These are phyloP conservation scores for Tulasnella sp. DNA, from an alignment of 768 basidiomycete genomes.

Conservation along the genomic window DNA sequence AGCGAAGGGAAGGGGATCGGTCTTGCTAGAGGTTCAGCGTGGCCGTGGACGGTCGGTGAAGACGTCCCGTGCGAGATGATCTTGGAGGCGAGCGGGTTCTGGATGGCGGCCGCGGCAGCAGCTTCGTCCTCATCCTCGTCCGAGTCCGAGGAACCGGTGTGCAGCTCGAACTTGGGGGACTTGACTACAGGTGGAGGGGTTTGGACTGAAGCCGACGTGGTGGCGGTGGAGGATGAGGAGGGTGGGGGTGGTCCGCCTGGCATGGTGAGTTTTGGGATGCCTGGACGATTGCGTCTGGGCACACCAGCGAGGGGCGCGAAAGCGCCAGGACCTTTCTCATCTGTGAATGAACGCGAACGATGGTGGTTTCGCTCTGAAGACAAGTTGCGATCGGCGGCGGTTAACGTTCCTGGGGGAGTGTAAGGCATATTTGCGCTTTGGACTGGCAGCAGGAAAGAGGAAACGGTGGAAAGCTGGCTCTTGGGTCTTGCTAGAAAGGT, in stretches of 20 bases:
- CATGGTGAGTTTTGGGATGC: slow-evolving; percentile 9
- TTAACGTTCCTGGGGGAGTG: slow-evolving; percentile 2
- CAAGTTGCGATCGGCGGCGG: slow-evolving; percentile 1
- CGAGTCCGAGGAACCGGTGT: slow-evolving; percentile 16
- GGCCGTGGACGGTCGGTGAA: neutral
- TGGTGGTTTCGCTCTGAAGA: slow-evolving; percentile 6
- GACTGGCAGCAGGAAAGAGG: neutral
- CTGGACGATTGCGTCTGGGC: slow-evolving; percentile 15
- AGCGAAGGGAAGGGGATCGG: slow-evolving; percentile 1
- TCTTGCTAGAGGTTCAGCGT: neutral
- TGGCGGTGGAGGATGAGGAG: neutral
- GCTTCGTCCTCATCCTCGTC: slow-evolving; percentile 17
- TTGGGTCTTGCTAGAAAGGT: neutral
- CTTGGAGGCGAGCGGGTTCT: slow-evolving; percentile 16
- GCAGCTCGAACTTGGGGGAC: slow-evolving; percentile 21
- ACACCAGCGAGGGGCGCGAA: slow-evolving; percentile 20
- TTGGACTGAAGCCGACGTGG: neutral
- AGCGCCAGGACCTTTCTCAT: slow-evolving; percentile 22
- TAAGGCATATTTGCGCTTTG: slow-evolving; percentile 18
- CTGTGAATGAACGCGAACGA: slow-evolving; percentile 18
- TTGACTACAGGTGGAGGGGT: slow-evolving; percentile 4
- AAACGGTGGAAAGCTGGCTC: neutral
- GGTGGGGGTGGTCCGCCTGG: neutral
- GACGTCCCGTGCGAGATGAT: neutral
- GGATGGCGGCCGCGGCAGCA: neutral